phyloP scores from a whole-genome alignment of 352 stramenopile species.

The Phytophthora tentaculata region DNA sequence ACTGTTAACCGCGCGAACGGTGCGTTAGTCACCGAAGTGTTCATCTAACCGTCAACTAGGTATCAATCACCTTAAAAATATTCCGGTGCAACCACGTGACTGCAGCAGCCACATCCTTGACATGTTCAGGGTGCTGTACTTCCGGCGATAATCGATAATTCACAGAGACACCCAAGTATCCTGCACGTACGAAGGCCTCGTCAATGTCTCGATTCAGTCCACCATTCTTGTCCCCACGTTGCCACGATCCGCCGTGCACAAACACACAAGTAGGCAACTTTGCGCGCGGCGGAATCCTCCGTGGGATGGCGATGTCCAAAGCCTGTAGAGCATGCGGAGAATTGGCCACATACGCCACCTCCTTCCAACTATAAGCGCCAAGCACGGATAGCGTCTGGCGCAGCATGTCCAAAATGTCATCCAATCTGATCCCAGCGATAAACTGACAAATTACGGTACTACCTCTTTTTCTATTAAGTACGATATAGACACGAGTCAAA shows the following conservation, averaged over 20 bases:
- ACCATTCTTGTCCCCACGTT: slow-evolving; percentile 81
- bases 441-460: slow-evolving; percentile 12
- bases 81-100: slow-evolving; percentile 72
- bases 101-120: slow-evolving; percentile 63
- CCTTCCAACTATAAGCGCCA: slow-evolving; percentile 63
- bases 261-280: slow-evolving; percentile 79
- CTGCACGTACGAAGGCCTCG: slow-evolving; percentile 56
- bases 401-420: slow-evolving; percentile 22
- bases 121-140: slow-evolving; percentile 75
- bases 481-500: not conserved
- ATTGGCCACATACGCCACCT: slow-evolving; percentile 60
- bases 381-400: slow-evolving; percentile 41
- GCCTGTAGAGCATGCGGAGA: slow-evolving; percentile 53
- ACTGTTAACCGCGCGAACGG: slow-evolving; percentile 43
- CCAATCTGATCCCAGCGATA: slow-evolving; percentile 14
- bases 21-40: slow-evolving; percentile 4
- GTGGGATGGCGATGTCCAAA: slow-evolving; percentile 75
- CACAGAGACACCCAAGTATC: slow-evolving; percentile 66
- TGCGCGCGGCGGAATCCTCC: slow-evolving; percentile 20
- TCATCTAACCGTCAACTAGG: not conserved
- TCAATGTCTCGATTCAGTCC: slow-evolving; percentile 71
- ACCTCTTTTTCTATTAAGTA: slow-evolving; percentile 13
- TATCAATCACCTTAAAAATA: slow-evolving; percentile 58
- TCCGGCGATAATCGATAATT: slow-evolving; percentile 87
- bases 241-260: slow-evolving; percentile 85